Percentiles rank a stretch among this genome's conserved stretches.
Conservation (phyloP, 2,329 filamentous ascomycete species). For the Pyrenochaeta sp. region DNA sequence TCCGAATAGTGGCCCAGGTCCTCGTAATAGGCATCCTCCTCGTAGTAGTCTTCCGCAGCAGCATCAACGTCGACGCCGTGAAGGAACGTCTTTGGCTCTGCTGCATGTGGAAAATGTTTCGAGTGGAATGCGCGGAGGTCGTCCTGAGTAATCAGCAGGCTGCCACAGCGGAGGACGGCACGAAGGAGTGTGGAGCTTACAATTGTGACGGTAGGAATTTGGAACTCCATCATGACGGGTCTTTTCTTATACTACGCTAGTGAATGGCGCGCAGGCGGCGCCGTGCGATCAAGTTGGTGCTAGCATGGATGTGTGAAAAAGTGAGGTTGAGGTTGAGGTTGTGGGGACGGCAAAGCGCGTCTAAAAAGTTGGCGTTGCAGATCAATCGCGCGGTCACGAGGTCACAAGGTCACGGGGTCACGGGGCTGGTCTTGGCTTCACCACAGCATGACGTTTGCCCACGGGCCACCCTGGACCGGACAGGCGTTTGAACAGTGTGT, state of each 20-base stretch:
- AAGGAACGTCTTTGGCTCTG: constrained; percentile 43
- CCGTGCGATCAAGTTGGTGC: constrained; percentile 17
- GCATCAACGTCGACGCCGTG: constrained; percentile 37
- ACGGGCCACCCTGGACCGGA: constrained; percentile 27
- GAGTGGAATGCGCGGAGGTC: constrained; percentile 54
- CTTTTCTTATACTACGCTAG: too few species aligned
- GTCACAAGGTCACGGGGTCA: too few species aligned
- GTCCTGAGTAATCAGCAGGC: constrained; percentile 43
- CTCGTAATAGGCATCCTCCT: constrained; percentile 66
- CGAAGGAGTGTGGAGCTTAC: too few species aligned
- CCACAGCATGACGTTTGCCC: constrained; percentile 43
- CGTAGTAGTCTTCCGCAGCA: constrained; percentile 34
- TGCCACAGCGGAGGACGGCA: background rate
- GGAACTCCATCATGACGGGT: constrained; percentile 26
- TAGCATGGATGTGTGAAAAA: constrained; percentile 18
- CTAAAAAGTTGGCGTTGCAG: too few species aligned
- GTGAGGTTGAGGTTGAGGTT: constrained; percentile 9
- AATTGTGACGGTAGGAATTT: constrained; percentile 41
- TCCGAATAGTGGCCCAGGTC: constrained; percentile 84
- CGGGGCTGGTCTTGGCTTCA: constrained; percentile 44
- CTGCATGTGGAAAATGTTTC: constrained; percentile 52
- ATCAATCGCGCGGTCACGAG: constrained; percentile 42
- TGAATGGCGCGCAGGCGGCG: constrained; percentile 28
- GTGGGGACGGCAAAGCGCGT: too few species aligned
- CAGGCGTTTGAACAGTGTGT: too few species aligned